phyloP scores from a whole-genome alignment of 2,329 filamentous ascomycete species.

The Cadophora sp. region DNA sequence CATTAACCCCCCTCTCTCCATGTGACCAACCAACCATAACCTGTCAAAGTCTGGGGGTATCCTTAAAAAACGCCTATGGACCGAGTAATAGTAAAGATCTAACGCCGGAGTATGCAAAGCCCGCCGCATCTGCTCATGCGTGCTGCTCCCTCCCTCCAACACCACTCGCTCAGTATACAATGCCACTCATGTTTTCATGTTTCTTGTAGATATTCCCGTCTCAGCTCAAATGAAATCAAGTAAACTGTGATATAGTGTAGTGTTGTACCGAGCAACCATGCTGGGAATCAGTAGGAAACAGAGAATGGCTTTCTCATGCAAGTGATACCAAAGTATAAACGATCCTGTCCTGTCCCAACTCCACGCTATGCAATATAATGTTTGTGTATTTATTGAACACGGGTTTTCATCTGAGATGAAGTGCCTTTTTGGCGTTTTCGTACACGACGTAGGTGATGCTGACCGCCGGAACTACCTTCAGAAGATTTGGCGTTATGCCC shows the following conservation, averaged over 20 bases:
- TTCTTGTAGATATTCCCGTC: background rate
- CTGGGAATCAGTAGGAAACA: background rate
- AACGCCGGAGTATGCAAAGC: conserved; percentile 14
- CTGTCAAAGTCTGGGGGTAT: conserved; percentile 28
- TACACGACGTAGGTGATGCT: conserved; percentile 96
- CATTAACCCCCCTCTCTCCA: conserved; percentile 6
- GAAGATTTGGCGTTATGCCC: conserved; percentile 89
- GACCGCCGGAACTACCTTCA: conserved; percentile 95
- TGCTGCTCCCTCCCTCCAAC: background rate
- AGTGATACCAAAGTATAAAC: background rate
- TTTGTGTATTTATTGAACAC: background rate
- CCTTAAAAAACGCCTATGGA: conserved; percentile 25
- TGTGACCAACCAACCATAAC: conserved; percentile 19
- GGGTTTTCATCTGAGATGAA: conserved; percentile 49
- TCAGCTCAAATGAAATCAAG: background rate
- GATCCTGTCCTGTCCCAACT: conserved; percentile 3
- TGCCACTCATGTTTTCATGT: conserved; percentile 4
- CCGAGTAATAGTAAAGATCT: conserved; percentile 4
- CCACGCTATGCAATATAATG: conserved; percentile 17
- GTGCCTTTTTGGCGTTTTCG: conserved; percentile 82
- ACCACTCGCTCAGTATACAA: background rate
- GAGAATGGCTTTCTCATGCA: background rate
- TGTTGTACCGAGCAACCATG: conserved; percentile 1
- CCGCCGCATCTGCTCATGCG: background rate
- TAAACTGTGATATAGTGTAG: background rate